Conservation (phyloP, 192 early-diverging fungal species). For the Coemansia sp. region DNA sequence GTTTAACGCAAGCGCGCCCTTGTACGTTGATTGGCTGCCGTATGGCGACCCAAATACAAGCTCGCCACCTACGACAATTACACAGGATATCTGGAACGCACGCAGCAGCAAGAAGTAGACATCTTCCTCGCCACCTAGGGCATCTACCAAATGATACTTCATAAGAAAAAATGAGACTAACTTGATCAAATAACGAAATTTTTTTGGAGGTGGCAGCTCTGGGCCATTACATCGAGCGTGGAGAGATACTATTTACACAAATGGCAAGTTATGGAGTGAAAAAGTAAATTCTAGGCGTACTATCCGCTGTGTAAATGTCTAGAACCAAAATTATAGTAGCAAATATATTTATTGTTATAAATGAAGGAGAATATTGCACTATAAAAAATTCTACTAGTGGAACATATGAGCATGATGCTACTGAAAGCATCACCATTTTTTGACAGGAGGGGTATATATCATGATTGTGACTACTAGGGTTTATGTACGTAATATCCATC, state of each 20-base stretch:
- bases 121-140: slow-evolving; percentile 4
- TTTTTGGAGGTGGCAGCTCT: not conserved
- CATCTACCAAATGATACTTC: not conserved
- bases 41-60: slow-evolving; percentile 46
- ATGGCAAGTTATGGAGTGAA: not conserved
- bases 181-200: not conserved
- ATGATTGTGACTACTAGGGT: not conserved
- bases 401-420: not conserved
- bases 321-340: not conserved
- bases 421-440: not conserved
- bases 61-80: slow-evolving; percentile 15
- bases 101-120: slow-evolving; percentile 13
- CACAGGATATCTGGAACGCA: slow-evolving; percentile 13
- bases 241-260: not conserved
- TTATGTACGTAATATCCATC: no score
- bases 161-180: not conserved
- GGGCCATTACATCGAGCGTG: not conserved
- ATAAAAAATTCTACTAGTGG: not conserved
- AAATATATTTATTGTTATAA: not conserved
- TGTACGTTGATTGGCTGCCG: slow-evolving; percentile 43
- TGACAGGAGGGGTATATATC: not conserved
- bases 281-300: not conserved
- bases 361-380: not conserved
- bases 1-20: slow-evolving; percentile 19
- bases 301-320: not conserved